phyloP scores from a whole-genome alignment of 1,284 basidiomycete species.

The Boletus sp. region DNA sequence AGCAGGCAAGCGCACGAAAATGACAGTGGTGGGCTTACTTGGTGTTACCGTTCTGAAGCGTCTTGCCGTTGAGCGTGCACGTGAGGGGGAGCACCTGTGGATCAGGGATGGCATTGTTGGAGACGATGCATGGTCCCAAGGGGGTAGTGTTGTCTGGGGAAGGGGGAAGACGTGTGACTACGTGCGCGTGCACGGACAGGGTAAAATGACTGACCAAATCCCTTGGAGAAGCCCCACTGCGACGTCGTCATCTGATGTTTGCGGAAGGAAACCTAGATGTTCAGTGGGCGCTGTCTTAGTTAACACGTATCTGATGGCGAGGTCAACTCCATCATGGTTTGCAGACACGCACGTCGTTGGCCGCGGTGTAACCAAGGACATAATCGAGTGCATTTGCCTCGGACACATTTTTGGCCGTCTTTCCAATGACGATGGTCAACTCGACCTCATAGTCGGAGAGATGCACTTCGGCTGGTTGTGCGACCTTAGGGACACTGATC shows the following conservation, averaged over 20 bases:
- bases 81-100: constrained; percentile 68
- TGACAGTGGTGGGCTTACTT: constrained; percentile 40
- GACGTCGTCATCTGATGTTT: constrained; percentile 72
- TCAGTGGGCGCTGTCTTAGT: not conserved
- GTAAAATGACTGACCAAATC: constrained; percentile 50
- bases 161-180: too few relatives aligned
- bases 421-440: constrained; percentile 81
- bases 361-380: constrained; percentile 76
- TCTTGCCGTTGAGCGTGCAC: constrained; percentile 63
- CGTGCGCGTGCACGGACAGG: constrained; percentile 13
- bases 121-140: constrained; percentile 73
- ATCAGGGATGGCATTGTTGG: constrained; percentile 58
- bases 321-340: not conserved
- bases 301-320: not conserved
- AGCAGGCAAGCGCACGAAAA: not conserved
- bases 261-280: constrained; percentile 65
- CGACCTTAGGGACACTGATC: constrained; percentile 63
- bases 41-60: constrained; percentile 74
- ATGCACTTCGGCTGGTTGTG: constrained; percentile 67
- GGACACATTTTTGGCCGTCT: constrained; percentile 71
- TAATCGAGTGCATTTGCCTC: constrained; percentile 77
- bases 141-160: constrained; percentile 67
- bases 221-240: constrained; percentile 85
- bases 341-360: constrained; percentile 63
- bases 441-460: constrained; percentile 89